Evolutionary conservation across 805 yeast genomes (phyloP).

Genomic region (Priceomyces melissophilus): DNA sequence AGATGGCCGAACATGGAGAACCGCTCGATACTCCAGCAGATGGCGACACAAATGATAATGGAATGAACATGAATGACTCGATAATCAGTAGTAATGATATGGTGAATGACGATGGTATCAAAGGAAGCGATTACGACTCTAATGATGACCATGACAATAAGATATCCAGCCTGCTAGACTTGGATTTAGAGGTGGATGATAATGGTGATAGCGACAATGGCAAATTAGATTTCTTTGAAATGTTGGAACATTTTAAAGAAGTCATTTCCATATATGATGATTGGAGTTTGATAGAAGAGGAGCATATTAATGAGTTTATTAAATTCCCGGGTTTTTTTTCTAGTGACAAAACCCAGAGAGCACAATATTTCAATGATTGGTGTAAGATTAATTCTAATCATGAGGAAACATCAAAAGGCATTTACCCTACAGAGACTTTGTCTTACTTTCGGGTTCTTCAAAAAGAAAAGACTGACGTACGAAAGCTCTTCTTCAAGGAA

Average conservation of each 20-base stretch:
- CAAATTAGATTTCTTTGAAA: constrained; percentile 16
- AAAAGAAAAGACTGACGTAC: constrained; percentile 25
- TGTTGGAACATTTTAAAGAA: constrained; percentile 22
- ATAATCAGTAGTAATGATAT: constrained; percentile 4
- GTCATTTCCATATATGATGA: constrained; percentile 32
- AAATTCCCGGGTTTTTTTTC: constrained; percentile 26
- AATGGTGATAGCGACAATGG: constrained; percentile 5
- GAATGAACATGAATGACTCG: constrained; percentile 10
- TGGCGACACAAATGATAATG: constrained; percentile 24
- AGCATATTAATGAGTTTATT: constrained; percentile 24
- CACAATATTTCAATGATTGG: constrained; percentile 26
- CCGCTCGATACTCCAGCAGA: constrained; percentile 16
- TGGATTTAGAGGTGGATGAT: constrained; percentile 8
- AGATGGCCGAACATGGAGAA: not conserved
- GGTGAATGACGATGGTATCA: constrained; percentile 3
- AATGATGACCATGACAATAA: constrained; percentile 5
- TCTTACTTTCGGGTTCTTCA: constrained; percentile 24
- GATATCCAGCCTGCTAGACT: constrained; percentile 1
- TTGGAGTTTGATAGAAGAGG: constrained; percentile 38
- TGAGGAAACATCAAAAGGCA: constrained; percentile 1
- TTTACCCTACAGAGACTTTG: constrained; percentile 22
- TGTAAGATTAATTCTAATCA: constrained; percentile 6
- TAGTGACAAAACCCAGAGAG: constrained; percentile 14
- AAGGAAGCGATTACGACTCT: constrained; percentile 5
- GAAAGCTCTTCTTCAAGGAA: constrained; percentile 23